A percentile compares a stretch with the other conserved stretches of the same genome.
phyloP scores from a whole-genome alignment of 2,329 filamentous ascomycete genomes.

The Leptographium procerum region DNA sequence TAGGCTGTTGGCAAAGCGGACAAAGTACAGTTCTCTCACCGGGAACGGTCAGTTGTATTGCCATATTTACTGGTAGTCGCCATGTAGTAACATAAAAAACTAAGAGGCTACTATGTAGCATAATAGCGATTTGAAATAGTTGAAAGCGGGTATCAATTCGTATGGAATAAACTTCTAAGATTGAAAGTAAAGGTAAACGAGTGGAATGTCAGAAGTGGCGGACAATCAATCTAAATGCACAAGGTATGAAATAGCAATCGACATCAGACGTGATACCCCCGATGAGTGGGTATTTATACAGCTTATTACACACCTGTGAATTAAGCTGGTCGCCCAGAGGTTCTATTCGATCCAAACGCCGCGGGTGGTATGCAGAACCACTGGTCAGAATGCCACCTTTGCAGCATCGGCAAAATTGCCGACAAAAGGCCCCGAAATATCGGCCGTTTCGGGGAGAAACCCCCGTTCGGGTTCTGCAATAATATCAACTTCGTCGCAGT shows the following conservation, averaged over 20 bases:
- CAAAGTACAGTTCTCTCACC: background rate
- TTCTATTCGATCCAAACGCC: background rate
- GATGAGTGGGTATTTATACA: background rate
- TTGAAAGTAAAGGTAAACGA: background rate
- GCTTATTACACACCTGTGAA: background rate
- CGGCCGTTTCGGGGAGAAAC: constrained; percentile 25
- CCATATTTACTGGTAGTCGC: background rate
- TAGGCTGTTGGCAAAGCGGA: background rate
- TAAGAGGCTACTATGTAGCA: too few species aligned
- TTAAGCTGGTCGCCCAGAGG: background rate
- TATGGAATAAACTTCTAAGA: background rate
- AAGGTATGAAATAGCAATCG: background rate
- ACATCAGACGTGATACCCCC: background rate
- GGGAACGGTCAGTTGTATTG: background rate
- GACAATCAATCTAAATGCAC: background rate
- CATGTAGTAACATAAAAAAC: background rate
- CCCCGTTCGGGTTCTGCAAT: constrained; percentile 32
- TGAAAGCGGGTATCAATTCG: background rate
- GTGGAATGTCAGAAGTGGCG: background rate
- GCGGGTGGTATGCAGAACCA: background rate
- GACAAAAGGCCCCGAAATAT: constrained; percentile 35
- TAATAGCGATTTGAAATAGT: background rate
- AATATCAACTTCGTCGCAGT: constrained; percentile 31
- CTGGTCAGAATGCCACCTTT: constrained; percentile 33
- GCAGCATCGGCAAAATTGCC: constrained; percentile 51